These are phyloP conservation scores for Starmerella gropengiesseri DNA, from an alignment of 805 yeast species.

Conservation along the genomic window DNA sequence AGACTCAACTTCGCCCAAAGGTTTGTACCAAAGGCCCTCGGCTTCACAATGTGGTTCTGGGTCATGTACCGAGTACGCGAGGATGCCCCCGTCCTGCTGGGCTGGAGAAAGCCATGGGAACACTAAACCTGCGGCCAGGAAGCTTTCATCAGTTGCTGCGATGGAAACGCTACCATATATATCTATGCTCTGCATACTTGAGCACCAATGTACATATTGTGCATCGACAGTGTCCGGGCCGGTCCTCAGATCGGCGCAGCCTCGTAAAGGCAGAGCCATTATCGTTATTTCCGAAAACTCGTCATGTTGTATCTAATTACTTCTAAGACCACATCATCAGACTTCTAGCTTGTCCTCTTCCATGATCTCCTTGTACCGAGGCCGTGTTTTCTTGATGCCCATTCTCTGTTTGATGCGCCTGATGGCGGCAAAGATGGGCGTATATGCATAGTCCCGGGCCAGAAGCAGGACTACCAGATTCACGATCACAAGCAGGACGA, in stretches of 20 bases:
- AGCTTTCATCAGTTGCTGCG: neutral
- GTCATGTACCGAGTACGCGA: slow-evolving; percentile 68
- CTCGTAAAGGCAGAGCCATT: neutral
- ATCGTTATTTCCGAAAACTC: neutral
- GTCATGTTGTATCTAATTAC: neutral
- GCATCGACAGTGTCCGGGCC: no score
- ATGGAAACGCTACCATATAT: no score
- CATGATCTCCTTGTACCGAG: slow-evolving; percentile 30
- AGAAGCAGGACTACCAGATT: slow-evolving; percentile 42
- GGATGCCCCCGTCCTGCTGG: slow-evolving; percentile 34
- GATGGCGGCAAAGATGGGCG: slow-evolving; percentile 24
- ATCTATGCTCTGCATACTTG: no score
- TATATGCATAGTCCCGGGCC: slow-evolving; percentile 39
- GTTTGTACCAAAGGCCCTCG: slow-evolving; percentile 54
- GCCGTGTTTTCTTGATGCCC: slow-evolving; percentile 25
- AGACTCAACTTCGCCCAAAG: slow-evolving; percentile 49
- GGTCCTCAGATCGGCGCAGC: neutral
- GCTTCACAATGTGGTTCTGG: slow-evolving; percentile 88
- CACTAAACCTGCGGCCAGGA: slow-evolving; percentile 22
- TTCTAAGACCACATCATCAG: no score
- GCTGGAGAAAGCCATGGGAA: slow-evolving; percentile 36
- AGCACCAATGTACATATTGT: no score
- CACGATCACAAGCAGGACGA: slow-evolving; percentile 33
- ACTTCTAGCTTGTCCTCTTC: slow-evolving; percentile 13
- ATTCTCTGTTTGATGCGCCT: slow-evolving; percentile 14